Evolutionary conservation across 768 basidiomycete genomes (phyloP).

Genomic region (Gelatoporia subvermispora): DNA sequence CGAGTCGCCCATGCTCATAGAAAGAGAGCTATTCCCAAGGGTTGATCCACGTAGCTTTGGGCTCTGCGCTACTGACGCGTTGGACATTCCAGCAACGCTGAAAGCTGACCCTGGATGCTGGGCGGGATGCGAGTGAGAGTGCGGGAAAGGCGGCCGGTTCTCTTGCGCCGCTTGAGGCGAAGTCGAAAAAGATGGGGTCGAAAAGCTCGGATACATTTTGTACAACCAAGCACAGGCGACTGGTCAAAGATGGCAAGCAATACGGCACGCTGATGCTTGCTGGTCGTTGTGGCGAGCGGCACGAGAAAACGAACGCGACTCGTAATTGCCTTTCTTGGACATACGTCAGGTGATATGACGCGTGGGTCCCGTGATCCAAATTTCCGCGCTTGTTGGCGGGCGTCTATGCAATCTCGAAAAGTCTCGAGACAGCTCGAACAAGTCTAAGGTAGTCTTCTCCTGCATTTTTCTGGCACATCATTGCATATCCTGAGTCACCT

Average conservation of each 20-base stretch:
- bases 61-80: slow-evolving; percentile 44
- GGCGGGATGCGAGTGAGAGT: slow-evolving; percentile 23
- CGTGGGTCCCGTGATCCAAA: background rate
- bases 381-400: background rate
- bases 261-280: too few species aligned
- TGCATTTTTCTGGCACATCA: too few species aligned
- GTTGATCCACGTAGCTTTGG: slow-evolving; percentile 51
- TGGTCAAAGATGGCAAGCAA: too few species aligned
- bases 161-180: slow-evolving; percentile 13
- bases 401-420: slow-evolving; percentile 5
- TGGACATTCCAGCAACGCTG: slow-evolving; percentile 57
- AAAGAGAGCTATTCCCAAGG: slow-evolving; percentile 28
- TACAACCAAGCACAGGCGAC: too few species aligned
- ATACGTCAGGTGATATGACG: background rate
- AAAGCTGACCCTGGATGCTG: slow-evolving; percentile 33
- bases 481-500: too few species aligned
- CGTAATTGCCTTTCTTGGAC: too few species aligned
- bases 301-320: background rate
- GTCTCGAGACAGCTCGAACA: slow-evolving; percentile 1
- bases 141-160: slow-evolving; percentile 14
- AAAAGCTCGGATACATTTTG: slow-evolving; percentile 12
- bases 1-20: slow-evolving; percentile 24
- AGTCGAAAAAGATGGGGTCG: slow-evolving; percentile 18
- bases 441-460: too few species aligned
- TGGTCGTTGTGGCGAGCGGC: background rate